phyloP scores from a whole-genome alignment of 805 yeast species.

The Saturnispora sekii region DNA sequence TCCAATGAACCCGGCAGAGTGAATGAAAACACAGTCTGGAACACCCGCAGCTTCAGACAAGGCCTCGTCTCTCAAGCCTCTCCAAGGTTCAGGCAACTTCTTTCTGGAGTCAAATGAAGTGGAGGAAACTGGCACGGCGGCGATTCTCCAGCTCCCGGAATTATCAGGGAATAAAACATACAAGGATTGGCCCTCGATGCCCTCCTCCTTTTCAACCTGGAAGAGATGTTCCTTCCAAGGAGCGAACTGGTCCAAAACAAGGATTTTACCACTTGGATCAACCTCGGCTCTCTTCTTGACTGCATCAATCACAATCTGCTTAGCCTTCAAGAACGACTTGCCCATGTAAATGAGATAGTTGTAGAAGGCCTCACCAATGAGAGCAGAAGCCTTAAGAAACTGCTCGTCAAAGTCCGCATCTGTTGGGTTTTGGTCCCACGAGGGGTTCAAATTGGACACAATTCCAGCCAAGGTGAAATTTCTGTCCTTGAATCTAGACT shows the following conservation, averaged over 20 bases:
- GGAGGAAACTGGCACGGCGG: slow-evolving; percentile 79
- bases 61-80: slow-evolving; percentile 91
- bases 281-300: slow-evolving; percentile 48
- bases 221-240: slow-evolving; percentile 96
- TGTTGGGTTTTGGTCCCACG: slow-evolving; percentile 64
- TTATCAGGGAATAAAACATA: slow-evolving; percentile 78
- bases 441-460: slow-evolving; percentile 73
- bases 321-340: slow-evolving; percentile 86
- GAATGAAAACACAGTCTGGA: slow-evolving; percentile 81
- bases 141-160: slow-evolving; percentile 70
- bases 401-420: slow-evolving; percentile 58
- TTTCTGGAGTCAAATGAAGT: slow-evolving; percentile 76
- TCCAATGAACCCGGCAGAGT: slow-evolving; percentile 96
- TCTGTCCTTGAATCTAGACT: slow-evolving; percentile 60
- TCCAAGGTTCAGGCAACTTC: slow-evolving; percentile 83
- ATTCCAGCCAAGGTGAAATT: slow-evolving; percentile 70
- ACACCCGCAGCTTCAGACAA: slow-evolving; percentile 69
- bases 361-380: slow-evolving; percentile 78
- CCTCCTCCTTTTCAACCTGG: slow-evolving; percentile 53
- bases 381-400: slow-evolving; percentile 60
- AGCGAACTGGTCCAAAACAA: slow-evolving; percentile 65
- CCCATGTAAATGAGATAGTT: slow-evolving; percentile 63
- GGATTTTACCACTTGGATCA: slow-evolving; percentile 62
- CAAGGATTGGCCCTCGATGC: slow-evolving; percentile 45
- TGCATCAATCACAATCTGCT: slow-evolving; percentile 63